Base-by-base conservation (phyloP, 257 asterid genomes). In the Solanum chilense region DNA sequence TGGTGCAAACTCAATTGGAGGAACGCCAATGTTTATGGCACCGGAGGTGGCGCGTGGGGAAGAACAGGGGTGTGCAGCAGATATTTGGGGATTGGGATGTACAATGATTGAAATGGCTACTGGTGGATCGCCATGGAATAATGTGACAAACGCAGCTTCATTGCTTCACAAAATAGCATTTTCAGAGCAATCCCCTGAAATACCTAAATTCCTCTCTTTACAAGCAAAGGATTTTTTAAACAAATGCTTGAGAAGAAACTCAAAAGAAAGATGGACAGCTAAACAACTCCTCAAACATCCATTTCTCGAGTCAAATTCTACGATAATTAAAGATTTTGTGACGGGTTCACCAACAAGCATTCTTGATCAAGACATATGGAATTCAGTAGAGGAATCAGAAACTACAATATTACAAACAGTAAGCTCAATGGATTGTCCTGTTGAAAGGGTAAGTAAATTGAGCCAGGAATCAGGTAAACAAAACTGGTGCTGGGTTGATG, bases 51-150 rank as follows among this genome's bases (percentile, higher is more conserved):
- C 93, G 25, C 91, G 94, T 0, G 98, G 97, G 33, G 94, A 94
- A 84, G 93, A 92, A 60, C 99, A 96, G 87, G 91, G 96, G 25
- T 94, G 82, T 14, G 87, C 96, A 1, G 95, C 94, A 2, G 99
- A 96, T 88, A 89, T 96, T 3, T 96, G 99, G 99, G 95, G 94
- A 7, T 45, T 95, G 33, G 99, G 98, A 3, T 96, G 98, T 88
- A 95, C 97, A 12, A 80, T 96, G 6, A 90, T 96, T 1, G 98
- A 95, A 85, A 95, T 96, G 98, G 91, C 92, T 85, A 91, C 96
- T 2, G 98, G 99, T 4, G 68, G 84, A 18, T 84, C 92, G 8
- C 95, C 98, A 35, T 96, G 98, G 98, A 93, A 92, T 9, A 88
- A 90, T 86, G 82, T 86, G 5, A 58, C 89, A 12, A 88, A 42